Conservation (phyloP, 305 asterid genomes). For the Stenogyne calaminthoides region DNA sequence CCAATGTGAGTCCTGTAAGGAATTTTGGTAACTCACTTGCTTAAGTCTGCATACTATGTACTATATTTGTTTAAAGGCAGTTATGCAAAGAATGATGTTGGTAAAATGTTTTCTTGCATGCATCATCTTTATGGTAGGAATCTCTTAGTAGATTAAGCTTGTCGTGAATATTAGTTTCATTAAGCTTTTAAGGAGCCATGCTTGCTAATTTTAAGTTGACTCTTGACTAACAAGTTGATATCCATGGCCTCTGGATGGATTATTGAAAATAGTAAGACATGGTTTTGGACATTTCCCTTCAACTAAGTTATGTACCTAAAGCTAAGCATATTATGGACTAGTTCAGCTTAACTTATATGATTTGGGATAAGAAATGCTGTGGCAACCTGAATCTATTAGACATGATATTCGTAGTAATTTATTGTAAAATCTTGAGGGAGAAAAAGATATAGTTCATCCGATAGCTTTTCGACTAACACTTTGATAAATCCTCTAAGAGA, state of each 20-base stretch:
- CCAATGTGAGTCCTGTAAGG: conserved; percentile 21
- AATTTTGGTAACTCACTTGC: conserved; percentile 3
- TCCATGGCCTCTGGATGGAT: not conserved
- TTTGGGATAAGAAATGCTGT: not conserved
- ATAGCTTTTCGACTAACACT: not conserved
- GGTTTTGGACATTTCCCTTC: no score
- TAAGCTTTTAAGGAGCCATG: conserved; percentile 1
- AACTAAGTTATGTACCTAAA: not conserved
- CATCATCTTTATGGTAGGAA: conserved; percentile 14
- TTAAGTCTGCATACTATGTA: conserved; percentile 19
- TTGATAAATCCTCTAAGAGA: not conserved
- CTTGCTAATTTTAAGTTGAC: conserved; percentile 7
- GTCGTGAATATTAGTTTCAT: conserved; percentile 17
- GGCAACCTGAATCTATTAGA: not conserved
- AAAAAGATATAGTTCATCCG: not conserved
- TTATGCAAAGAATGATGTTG: not conserved
- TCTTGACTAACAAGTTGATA: not conserved
- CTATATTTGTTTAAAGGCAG: conserved; percentile 10
- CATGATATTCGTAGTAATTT: not conserved
- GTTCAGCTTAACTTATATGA: conserved; percentile 6
- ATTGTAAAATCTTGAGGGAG: not conserved
- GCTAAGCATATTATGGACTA: not conserved
- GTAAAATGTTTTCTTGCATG: conserved; percentile 9
- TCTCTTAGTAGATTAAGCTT: conserved; percentile 1
- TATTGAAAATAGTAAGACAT: no score